Evolutionary conservation across 306 rosid species (phyloP).

Genomic region (Castanopsis chinensis): DNA sequence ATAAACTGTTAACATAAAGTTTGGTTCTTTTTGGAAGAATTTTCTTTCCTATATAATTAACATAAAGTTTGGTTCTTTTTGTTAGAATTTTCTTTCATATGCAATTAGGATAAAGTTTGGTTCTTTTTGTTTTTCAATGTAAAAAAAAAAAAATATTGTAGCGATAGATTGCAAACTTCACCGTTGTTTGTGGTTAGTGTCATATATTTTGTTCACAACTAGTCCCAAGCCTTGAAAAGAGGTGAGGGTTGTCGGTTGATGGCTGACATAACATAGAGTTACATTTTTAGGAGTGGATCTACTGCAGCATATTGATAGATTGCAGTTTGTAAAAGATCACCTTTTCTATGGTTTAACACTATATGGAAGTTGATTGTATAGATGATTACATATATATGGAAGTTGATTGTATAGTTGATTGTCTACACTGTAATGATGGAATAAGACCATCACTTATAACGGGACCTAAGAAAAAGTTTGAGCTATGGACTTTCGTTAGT

Average conservation of each 20-base stretch:
- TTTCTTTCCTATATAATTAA: not conserved
- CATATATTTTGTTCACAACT: no score
- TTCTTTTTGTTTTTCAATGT: not conserved
- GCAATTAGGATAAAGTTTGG: not conserved
- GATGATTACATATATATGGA: not conserved
- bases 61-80: not conserved
- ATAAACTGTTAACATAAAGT: not conserved
- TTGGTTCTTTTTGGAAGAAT: not conserved
- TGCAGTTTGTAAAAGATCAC: not conserved
- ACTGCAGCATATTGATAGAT: not conserved
- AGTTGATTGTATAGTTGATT: not conserved
- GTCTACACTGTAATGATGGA: slow-evolving; percentile 4
- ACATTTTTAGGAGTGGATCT: no score
- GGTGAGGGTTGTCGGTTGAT: no score
- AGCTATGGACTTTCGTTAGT: not conserved
- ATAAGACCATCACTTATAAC: not conserved
- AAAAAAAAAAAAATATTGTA: no score
- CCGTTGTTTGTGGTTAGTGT: no score
- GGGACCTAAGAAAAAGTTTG: slow-evolving; percentile 9
- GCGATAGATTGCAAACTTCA: no score
- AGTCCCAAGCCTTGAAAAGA: no score
- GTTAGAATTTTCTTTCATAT: not conserved
- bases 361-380: not conserved
- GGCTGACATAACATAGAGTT: no score
- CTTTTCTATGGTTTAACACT: slow-evolving; percentile 3